Base-by-base conservation (phyloP, 768 basidiomycete genomes). In the Amanita pallidorosea region DNA sequence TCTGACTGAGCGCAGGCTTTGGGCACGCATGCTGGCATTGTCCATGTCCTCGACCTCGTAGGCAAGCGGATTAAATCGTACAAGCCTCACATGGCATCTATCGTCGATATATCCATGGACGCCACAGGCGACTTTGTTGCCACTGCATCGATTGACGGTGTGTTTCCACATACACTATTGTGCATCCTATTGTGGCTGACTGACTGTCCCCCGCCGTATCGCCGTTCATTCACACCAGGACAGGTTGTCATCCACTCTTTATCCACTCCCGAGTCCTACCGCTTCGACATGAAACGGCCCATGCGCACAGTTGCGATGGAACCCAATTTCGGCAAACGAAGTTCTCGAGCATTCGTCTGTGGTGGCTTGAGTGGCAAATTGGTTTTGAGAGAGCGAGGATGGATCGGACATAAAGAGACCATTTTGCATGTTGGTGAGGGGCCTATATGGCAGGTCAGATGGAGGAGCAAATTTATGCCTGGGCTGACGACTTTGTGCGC, bases 321-420 rank as follows among this genome's bases (percentile, higher is more conserved):
- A 60, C 96, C 96, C 5, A 76, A 83, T 53, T 99, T 95, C 55
- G 80, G 85, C 3, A 88, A 86, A 65, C 79, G 78, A 45, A 74
- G 75, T 34, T 79, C 86, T 7, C 76, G 90, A 18, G 77, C 86
- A 0, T 85, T 96, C 57, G 86, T 96, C 9, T 90, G 86, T 50
- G 96, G 95, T 18, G 96, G 96, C 7, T 76, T 95, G 75, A 85
- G 89, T 0, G 95, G 96, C 4, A 81, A 75, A 18, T 69, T 99
- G 23, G 71, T 88, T n/a, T 59, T 96, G 57, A 80, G 88, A 55
- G 95, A 97, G 71, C 97, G 96, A 62, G 89, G 93, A 5, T 97
- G 96, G 94, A 67, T 97, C 1, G 93, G 95, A 0, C 88, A 96
- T 59, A 96, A 89, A 60, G 93, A 95, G 63, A 88, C 84, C 0